Evolutionary conservation across 805 yeast genomes (phyloP), one percentile per base, ranked within the genome.

Genomic region (Pichia cabralensis): DNA sequence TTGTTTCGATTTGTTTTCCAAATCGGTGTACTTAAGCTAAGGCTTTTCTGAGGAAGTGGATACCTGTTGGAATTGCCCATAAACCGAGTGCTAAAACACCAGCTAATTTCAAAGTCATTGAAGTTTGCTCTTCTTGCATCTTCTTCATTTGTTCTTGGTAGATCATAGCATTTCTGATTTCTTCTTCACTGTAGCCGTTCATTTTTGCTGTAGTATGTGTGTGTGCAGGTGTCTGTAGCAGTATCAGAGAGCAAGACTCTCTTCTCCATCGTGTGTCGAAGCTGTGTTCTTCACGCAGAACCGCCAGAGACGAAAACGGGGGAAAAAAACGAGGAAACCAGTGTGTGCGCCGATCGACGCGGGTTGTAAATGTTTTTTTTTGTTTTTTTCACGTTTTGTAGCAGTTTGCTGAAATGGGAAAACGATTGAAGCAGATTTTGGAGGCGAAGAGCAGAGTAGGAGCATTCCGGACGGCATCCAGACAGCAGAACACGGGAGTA

Each of bases 41-140:
- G n/a, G n/a, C n/a, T 52, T 62, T 76, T 49, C 61, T 71, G 48
- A 67, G 52, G 43, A 64, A 72, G 52, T 76, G 79, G 55, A 61
- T 56, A 33, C 70, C 55, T 25, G 76, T 68, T 45, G 83, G 83
- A 36, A 57, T 41, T 19, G 52, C 48, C 77, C 78, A 80, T 50
- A 80, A 66, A 16, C 76, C 74, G 41, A 76, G 71, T 31, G 84
- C 83, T 40, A 78, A 60, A 44, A 68, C 56, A 30, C 74, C 76
- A 17, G 88, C 83, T 30, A 67, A 61, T 46, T 61, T 62, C 46
- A 80, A 58, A 31, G 83, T 78, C 42, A 67, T 64, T 49, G 65
- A 62, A 34, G 83, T 74, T 46, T 67, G 69, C 49, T 71, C 67
- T 57, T 78, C 77, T 53, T 77, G 85, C 37, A 68, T 53, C 52